phyloP scores from a whole-genome alignment of 345 rosid genomes.

The Linum usitatissimum region DNA sequence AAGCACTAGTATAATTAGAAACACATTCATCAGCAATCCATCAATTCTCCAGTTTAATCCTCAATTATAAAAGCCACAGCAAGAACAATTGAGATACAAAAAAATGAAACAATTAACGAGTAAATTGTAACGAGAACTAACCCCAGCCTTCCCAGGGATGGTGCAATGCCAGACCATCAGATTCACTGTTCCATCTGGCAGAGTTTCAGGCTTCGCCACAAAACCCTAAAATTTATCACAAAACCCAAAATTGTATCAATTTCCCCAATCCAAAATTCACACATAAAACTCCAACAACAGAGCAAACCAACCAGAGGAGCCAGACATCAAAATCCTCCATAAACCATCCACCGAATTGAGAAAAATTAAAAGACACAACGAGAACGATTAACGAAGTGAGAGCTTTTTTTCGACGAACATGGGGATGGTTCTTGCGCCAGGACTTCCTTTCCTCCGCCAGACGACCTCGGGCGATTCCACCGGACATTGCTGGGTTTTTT shows the following conservation, averaged over 20 bases:
- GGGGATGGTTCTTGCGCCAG: constrained; percentile 13
- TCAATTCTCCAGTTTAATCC: background rate
- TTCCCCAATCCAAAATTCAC: background rate
- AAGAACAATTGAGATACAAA: background rate
- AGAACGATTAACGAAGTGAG: background rate
- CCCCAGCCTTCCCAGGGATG: constrained; percentile 14
- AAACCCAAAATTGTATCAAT: background rate
- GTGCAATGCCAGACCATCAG: constrained; percentile 12
- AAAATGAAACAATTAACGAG: too few relatives aligned
- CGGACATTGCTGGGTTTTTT: constrained; percentile 4
- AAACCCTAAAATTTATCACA: constrained; percentile 1
- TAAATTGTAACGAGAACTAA: background rate
- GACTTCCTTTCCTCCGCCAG: constrained; percentile 13
- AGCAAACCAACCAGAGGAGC: background rate
- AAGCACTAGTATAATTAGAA: too few relatives aligned
- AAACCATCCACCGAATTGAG: background rate
- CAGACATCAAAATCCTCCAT: background rate
- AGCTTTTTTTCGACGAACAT: background rate
- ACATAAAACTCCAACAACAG: background rate
- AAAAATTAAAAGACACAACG: background rate
- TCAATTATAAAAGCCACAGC: too few relatives aligned
- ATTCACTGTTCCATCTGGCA: constrained; percentile 5
- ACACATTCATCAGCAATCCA: background rate
- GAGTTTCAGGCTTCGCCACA: constrained; percentile 11
- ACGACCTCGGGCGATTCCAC: constrained; percentile 14